Evolutionary conservation across 2,329 filamentous ascomycete species (phyloP).

Genomic region (Calonectria henricotiae): DNA sequence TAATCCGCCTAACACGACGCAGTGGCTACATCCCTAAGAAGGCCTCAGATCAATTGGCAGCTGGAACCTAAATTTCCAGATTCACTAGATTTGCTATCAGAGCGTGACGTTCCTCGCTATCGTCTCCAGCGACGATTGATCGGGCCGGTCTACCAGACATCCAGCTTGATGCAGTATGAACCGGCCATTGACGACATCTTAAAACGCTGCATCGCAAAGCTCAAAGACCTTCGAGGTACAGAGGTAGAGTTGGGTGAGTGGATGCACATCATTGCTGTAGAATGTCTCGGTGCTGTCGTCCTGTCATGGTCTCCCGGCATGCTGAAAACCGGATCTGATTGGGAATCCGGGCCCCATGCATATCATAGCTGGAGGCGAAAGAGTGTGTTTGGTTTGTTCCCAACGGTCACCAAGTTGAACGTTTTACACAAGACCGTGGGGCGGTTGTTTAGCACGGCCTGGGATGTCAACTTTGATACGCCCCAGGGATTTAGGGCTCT

Average conservation of each 20-base stretch:
- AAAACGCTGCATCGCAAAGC: conserved; percentile 54
- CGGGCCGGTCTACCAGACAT: conserved; percentile 65
- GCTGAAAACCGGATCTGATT: conserved; percentile 63
- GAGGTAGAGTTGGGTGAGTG: conserved; percentile 68
- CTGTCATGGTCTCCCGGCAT: conserved; percentile 70
- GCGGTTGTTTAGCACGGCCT: conserved; percentile 61
- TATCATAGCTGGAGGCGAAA: conserved; percentile 70
- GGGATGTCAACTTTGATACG: conserved; percentile 65
- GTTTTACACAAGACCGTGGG: conserved; percentile 58
- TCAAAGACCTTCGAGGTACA: conserved; percentile 58
- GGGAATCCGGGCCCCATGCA: conserved; percentile 65
- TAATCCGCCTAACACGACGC: neutral
- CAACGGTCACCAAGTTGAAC: conserved; percentile 59
- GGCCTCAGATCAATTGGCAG: conserved; percentile 61
- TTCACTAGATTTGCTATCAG: conserved; percentile 68
- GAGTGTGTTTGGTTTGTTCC: conserved; percentile 69
- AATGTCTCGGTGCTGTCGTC: conserved; percentile 67
- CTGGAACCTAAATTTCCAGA: conserved; percentile 60
- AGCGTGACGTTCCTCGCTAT: conserved; percentile 65
- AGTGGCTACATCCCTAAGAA: conserved; percentile 66
- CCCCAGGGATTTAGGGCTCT: conserved; percentile 65
- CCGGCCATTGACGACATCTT: conserved; percentile 62
- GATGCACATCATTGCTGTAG: conserved; percentile 72
- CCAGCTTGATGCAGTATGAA: conserved; percentile 63
- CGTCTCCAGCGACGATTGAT: conserved; percentile 67